Evolutionary conservation across 2,329 filamentous ascomycete genomes (phyloP).

Genomic region (Beauveria varroae): DNA sequence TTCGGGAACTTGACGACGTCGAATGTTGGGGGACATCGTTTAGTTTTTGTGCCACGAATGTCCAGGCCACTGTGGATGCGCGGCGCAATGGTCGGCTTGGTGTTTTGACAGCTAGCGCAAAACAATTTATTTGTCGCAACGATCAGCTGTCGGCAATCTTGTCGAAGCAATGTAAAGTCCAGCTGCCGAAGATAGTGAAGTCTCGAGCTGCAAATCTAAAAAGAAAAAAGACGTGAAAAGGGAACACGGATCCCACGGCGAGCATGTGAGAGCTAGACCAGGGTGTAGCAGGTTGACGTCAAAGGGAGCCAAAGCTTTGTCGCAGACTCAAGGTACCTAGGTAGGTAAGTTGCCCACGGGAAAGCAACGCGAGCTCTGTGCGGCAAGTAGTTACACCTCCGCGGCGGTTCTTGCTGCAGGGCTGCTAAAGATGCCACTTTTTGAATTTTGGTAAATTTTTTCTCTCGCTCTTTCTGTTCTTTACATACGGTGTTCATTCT

Average conservation of each 20-base stretch:
- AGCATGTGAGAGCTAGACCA: conserved; percentile 7
- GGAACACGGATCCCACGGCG: not conserved
- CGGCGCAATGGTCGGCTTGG: not conserved
- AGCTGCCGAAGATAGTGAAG: not conserved
- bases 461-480: no score
- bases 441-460: no score
- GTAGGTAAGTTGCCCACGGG: not conserved
- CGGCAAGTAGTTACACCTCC: not conserved
- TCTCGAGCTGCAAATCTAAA: not conserved
- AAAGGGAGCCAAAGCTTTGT: not conserved
- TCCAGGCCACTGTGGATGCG: not conserved
- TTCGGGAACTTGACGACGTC: conserved; percentile 6
- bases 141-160: not conserved
- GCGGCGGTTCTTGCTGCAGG: no score
- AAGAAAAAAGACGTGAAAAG: not conserved
- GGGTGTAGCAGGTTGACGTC: not conserved
- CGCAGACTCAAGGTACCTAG: not conserved
- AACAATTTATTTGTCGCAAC: not conserved
- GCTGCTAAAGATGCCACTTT: no score
- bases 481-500: no score
- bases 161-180: not conserved
- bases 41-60: not conserved
- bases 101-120: not conserved
- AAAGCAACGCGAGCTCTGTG: not conserved
- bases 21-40: not conserved